A percentile compares a stretch with the other conserved stretches of the same genome.
phyloP scores from a whole-genome alignment of 768 basidiomycete genomes.

The Candolleomyces efflorescens region DNA sequence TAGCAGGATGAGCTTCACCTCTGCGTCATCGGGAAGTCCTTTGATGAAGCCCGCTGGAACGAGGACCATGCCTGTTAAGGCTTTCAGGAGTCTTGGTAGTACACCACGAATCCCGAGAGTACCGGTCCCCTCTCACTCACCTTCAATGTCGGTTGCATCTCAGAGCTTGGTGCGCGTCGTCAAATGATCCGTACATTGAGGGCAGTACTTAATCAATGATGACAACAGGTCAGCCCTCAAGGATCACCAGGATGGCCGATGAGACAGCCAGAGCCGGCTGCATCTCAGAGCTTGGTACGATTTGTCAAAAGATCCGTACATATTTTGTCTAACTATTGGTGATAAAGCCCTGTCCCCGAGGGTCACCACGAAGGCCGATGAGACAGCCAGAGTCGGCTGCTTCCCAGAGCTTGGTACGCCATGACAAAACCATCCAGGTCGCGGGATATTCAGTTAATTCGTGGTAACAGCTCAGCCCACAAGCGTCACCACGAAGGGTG shows the following conservation, averaged over 20 bases:
- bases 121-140: constrained; percentile 1
- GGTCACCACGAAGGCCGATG: neutral
- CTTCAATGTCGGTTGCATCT: neutral
- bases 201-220: too few relatives aligned
- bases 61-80: neutral
- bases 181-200: too few relatives aligned
- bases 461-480: too few relatives aligned
- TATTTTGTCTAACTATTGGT: neutral
- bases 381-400: neutral
- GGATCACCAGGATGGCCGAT: neutral
- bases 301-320: too few relatives aligned
- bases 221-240: neutral
- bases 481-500: too few relatives aligned
- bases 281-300: neutral
- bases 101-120: constrained; percentile 8
- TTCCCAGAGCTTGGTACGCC: neutral
- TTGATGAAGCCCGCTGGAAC: constrained; percentile 22
- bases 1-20: constrained; percentile 18
- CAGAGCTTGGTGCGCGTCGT: neutral
- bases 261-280: neutral
- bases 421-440: neutral
- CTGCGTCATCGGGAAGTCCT: constrained; percentile 17
- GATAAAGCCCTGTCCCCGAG: neutral
- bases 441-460: neutral
- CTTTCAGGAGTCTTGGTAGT: neutral